Evolutionary conservation across 192 early-diverging fungal species (phyloP).

Genomic region (Coemansia sp.): DNA sequence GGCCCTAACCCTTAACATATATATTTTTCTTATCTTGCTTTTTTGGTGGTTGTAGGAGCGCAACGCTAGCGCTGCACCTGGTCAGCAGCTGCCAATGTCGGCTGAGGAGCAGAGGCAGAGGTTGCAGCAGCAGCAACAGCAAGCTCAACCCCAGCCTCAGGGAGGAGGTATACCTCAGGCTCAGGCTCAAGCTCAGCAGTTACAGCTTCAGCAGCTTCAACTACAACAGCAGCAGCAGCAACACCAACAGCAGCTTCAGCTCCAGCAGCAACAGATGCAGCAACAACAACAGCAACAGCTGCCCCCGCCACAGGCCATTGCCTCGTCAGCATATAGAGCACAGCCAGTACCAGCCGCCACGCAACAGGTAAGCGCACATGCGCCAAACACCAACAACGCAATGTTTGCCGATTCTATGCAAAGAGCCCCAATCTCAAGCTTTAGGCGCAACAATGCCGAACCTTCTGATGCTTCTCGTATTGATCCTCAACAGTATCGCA

Average conservation of each 20-base stretch:
- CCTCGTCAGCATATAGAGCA: conserved; percentile 43
- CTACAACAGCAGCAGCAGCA: conserved; percentile 34
- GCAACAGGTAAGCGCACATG: conserved; percentile 56
- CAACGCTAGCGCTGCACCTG: conserved; percentile 27
- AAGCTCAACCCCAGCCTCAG: conserved; percentile 1
- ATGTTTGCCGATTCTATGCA: conserved; percentile 24
- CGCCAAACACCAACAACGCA: conserved; percentile 24
- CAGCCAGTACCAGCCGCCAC: conserved; percentile 42
- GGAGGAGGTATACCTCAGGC: conserved; percentile 9
- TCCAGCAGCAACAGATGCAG: conserved; percentile 21
- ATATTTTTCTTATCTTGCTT: neutral
- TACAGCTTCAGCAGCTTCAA: conserved; percentile 27
- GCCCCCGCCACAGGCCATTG: conserved; percentile 34
- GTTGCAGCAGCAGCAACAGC: conserved; percentile 21
- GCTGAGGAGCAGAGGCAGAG: conserved; percentile 48
- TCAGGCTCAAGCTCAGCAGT: conserved; percentile 11
- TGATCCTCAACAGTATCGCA: conserved; percentile 50
- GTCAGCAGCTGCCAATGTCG: conserved; percentile 31
- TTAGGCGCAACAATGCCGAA: conserved; percentile 49
- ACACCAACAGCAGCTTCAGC: conserved; percentile 12
- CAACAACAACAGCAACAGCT: conserved; percentile 33
- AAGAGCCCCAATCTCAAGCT: conserved; percentile 42
- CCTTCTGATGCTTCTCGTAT: conserved; percentile 33
- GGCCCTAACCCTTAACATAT: neutral
- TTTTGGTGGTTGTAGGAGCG: conserved; percentile 33